These are phyloP conservation scores for Guyanaporus albipodus DNA, from an alignment of 768 basidiomycete species.

Conservation along the genomic window DNA sequence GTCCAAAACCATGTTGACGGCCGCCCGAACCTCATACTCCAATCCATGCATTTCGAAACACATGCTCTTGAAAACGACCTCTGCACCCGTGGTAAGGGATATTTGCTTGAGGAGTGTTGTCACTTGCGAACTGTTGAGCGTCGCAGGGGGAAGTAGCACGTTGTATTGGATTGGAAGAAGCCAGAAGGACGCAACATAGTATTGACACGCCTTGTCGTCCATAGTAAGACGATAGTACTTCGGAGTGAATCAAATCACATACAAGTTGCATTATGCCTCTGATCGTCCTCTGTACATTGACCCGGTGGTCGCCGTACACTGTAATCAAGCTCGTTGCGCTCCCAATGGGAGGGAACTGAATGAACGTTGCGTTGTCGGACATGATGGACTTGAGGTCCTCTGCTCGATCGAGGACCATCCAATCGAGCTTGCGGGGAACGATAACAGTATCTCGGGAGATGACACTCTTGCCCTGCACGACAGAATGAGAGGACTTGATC, in stretches of 20 bases:
- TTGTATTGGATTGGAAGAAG: constrained; percentile 92
- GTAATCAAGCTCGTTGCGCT: constrained; percentile 90
- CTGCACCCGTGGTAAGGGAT: constrained; percentile 82
- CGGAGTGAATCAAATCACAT: constrained; percentile 32
- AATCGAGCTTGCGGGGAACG: constrained; percentile 94
- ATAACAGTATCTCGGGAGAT: constrained; percentile 93
- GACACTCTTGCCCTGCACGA: constrained; percentile 72
- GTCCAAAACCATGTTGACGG: constrained; percentile 83
- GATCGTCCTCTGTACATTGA: constrained; percentile 92
- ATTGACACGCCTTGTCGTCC: constrained; percentile 74
- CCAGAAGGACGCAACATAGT: constrained; percentile 97
- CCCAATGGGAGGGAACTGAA: constrained; percentile 90
- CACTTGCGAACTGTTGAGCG: constrained; percentile 78
- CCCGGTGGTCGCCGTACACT: constrained; percentile 89
- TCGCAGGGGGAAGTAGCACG: constrained; percentile 78
- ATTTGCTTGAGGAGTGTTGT: constrained; percentile 84
- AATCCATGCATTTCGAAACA: constrained; percentile 96
- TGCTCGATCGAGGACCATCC: constrained; percentile 96
- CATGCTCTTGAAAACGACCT: constrained; percentile 95
- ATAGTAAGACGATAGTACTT: constrained; percentile 20
- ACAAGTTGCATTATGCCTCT: constrained; percentile 93
- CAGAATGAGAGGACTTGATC: background rate
- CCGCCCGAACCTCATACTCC: constrained; percentile 85
- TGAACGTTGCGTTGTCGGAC: constrained; percentile 95
- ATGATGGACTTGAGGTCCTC: constrained; percentile 91